Evolutionary conservation across 2,329 filamentous ascomycete species (phyloP), one percentile per base, ranked within the genome.

Genomic region (Didymella glomerata): DNA sequence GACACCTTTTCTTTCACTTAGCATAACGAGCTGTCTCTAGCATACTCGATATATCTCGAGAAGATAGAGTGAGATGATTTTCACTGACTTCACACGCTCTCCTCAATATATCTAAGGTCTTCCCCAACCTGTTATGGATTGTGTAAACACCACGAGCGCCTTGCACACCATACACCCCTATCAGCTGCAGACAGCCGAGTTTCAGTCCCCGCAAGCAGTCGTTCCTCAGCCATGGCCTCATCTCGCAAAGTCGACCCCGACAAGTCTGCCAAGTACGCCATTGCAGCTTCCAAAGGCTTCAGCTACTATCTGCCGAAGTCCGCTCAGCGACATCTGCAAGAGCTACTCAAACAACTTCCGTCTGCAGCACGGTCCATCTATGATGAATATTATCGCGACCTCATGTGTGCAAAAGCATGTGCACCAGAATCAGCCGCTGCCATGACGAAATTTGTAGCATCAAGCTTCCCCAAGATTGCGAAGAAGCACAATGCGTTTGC

Each of bases 271-370:
- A 32, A 32, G 20, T 57, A 57, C 36, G 55, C 55, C 22, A 27
- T 57, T 38, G 36, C 44, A 10, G 55, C 55, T n/a, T 57, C 55
- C 8, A 53, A 48, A 42, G 48, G 55, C 48, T 57, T 57, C 48
- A 53, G 48, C 36, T 57, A 57, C 44, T 52, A 48, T 20, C 48
- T 57, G 4, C 55, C 48, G 13, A 53, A 48, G 18, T 4, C 48
- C 4, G 55, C 55, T 1, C 55, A 57, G 11, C 16, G 13, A 10
- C 44, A 45, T 13, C 44, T 53, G 11, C 42, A 22, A 13, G 13
- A 4, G 4, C 20, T 45, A 10, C 44, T 52, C 20, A 38, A 25
- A 9, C 44, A 48, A 8, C 48, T 57, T 4, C 55, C 55, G 0
- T 44, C 48, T 7, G 18, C 55, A 4, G 44, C 55, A 10, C 55